These are phyloP conservation scores for Pyrenopolyporus hunteri DNA, from an alignment of 495 filamentous ascomycete genomes.

Conservation along the genomic window DNA sequence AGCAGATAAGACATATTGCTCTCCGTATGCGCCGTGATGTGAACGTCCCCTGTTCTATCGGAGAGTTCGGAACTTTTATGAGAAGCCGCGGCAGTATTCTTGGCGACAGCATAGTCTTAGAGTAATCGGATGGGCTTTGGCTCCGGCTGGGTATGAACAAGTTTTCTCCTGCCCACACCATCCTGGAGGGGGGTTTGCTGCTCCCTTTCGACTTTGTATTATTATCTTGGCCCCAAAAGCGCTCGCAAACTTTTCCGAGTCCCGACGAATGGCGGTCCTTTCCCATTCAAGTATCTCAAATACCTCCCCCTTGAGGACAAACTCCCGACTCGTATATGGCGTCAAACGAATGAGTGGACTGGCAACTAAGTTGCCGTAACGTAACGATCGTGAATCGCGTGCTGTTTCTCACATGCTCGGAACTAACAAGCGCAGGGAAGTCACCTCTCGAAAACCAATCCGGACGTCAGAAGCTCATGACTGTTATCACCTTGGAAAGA, in stretches of 20 bases:
- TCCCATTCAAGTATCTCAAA: slow-evolving; percentile 13
- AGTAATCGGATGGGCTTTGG: slow-evolving; percentile 24
- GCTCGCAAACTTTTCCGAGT: neutral
- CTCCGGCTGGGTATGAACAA: slow-evolving; percentile 26
- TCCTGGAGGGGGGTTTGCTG: slow-evolving; percentile 10
- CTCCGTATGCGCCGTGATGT: slow-evolving; percentile 32
- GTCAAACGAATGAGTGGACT: slow-evolving; percentile 27
- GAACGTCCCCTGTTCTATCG: slow-evolving; percentile 37
- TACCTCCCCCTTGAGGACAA: neutral
- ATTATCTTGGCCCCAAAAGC: neutral
- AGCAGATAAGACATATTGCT: slow-evolving; percentile 26
- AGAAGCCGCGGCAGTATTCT: slow-evolving; percentile 34
- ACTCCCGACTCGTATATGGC: slow-evolving; percentile 4
- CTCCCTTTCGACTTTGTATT: slow-evolving; percentile 5
- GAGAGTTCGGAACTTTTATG: slow-evolving; percentile 34
- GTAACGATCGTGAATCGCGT: slow-evolving; percentile 37
- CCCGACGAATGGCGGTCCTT: neutral
- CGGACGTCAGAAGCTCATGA: slow-evolving; percentile 21
- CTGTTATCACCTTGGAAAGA: slow-evolving; percentile 20
- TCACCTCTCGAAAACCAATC: slow-evolving; percentile 30
- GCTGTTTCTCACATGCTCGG: slow-evolving; percentile 21
- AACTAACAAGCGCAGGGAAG: slow-evolving; percentile 20
- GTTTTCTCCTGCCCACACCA: slow-evolving; percentile 28
- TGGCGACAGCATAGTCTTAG: slow-evolving; percentile 31
- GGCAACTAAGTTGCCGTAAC: slow-evolving; percentile 29